Percentiles rank a stretch among this genome's conserved stretches.
Evolutionary conservation across 2,329 filamentous ascomycete species (phyloP).

Genomic region (Claviceps spartinae): DNA sequence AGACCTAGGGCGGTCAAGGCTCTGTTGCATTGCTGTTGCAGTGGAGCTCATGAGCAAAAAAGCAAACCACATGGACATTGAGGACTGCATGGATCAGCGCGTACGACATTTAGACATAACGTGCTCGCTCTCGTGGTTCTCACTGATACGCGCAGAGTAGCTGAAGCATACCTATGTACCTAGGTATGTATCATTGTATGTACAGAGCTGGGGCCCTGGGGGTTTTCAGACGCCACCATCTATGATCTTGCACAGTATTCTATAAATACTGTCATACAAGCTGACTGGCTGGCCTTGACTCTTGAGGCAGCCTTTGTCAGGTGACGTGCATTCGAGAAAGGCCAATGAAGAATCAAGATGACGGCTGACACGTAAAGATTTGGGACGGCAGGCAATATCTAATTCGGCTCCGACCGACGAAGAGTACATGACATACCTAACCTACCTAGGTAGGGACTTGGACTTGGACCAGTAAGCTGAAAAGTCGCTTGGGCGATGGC

Average conservation of each 20-base stretch:
- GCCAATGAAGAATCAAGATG: not conserved
- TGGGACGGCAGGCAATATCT: constrained; percentile 1
- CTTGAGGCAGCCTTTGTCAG: not conserved
- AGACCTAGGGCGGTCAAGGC: not conserved
- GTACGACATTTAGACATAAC: no score
- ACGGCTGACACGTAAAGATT: not conserved
- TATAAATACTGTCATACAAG: no score
- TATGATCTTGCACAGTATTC: no score
- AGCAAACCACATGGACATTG: not conserved
- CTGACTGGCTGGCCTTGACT: no score
- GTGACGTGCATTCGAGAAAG: not conserved
- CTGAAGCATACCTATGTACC: no score
- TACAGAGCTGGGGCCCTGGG: no score
- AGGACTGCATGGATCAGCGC: not conserved
- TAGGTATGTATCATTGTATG: no score
- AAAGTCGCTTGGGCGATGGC: no score
- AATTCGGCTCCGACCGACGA: constrained; percentile 2
- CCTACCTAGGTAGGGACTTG: not conserved
- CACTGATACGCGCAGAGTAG: no score
- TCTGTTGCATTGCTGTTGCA: not conserved
- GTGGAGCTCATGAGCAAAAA: not conserved
- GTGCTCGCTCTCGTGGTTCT: no score
- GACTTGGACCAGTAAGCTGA: not conserved
- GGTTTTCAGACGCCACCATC: no score
- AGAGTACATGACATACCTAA: not conserved